Percentiles rank a stretch among this genome's conserved stretches.
These are phyloP conservation scores for Nakazawaea ambrosiae DNA, from an alignment of 805 yeast genomes.

Conservation along the genomic window DNA sequence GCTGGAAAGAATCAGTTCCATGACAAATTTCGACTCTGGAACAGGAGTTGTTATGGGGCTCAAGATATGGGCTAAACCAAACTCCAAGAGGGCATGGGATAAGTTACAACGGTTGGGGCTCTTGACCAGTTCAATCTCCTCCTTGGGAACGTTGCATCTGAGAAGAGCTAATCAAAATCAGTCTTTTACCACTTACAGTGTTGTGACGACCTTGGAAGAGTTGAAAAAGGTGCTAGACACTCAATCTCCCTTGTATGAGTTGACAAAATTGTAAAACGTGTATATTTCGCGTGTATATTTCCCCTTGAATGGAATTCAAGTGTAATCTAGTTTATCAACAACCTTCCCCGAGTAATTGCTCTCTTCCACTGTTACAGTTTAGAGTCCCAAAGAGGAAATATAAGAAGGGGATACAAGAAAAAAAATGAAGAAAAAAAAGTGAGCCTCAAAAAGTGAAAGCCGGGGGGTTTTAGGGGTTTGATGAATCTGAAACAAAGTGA, in stretches of 20 bases:
- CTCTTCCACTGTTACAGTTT: too few relatives aligned
- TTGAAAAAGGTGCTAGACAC: constrained; percentile 3
- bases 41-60: constrained; percentile 32
- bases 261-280: constrained; percentile 1
- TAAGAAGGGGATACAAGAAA: too few relatives aligned
- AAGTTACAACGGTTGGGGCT: constrained; percentile 1
- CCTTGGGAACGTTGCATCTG: neutral
- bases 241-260: constrained; percentile 1
- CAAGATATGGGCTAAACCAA: constrained; percentile 54
- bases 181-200: constrained; percentile 3
- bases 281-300: too few relatives aligned
- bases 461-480: too few relatives aligned
- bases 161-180: constrained; percentile 6
- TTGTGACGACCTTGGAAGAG: constrained; percentile 7
- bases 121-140: neutral
- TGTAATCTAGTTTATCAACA: neutral
- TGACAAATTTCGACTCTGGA: constrained; percentile 21
- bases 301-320: too few relatives aligned
- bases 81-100: constrained; percentile 20
- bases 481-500: too few relatives aligned
- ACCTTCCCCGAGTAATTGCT: too few relatives aligned
- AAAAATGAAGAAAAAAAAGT: neutral
- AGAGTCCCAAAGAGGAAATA: too few relatives aligned
- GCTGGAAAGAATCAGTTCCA: constrained; percentile 22
- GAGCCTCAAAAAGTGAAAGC: neutral